A percentile compares a stretch with the other conserved stretches of the same genome.
Conservation (phyloP, 352 stramenopile species). For the Globisporangium spiculum region DNA sequence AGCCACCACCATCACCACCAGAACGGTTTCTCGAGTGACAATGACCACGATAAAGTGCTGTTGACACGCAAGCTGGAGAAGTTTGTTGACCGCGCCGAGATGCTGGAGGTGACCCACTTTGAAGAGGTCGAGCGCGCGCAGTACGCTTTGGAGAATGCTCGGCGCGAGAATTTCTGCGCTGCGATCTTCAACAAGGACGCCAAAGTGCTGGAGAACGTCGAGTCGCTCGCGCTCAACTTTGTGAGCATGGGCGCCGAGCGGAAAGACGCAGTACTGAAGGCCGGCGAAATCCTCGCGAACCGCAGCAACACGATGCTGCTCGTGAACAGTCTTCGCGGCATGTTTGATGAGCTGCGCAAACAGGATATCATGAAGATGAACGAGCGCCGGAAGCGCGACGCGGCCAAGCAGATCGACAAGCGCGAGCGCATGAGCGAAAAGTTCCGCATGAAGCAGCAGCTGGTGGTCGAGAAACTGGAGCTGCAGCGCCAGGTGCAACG, state of each 20-base stretch:
- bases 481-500: constrained; percentile 44
- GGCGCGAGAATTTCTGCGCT: constrained; percentile 61
- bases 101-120: constrained; percentile 67
- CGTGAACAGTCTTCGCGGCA: constrained; percentile 51
- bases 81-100: constrained; percentile 62
- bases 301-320: constrained; percentile 82
- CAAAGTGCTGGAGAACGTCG: constrained; percentile 59
- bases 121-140: constrained; percentile 73
- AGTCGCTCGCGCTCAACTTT: constrained; percentile 59
- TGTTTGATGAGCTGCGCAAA: constrained; percentile 74
- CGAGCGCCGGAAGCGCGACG: constrained; percentile 57
- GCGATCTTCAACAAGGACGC: constrained; percentile 54
- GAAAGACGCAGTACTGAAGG: constrained; percentile 68
- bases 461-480: constrained; percentile 67
- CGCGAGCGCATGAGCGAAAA: constrained; percentile 59
- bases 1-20: constrained; percentile 2
- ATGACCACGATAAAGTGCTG: constrained; percentile 17
- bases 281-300: constrained; percentile 73
- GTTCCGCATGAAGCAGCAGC: constrained; percentile 61
- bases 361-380: constrained; percentile 79
- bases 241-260: constrained; percentile 59
- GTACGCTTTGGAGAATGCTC: constrained; percentile 61
- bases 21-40: neutral
- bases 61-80: constrained; percentile 54
- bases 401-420: constrained; percentile 53